Conservation (phyloP, 2,329 filamentous ascomycete genomes). For the Pestalotiopsis sp. region DNA sequence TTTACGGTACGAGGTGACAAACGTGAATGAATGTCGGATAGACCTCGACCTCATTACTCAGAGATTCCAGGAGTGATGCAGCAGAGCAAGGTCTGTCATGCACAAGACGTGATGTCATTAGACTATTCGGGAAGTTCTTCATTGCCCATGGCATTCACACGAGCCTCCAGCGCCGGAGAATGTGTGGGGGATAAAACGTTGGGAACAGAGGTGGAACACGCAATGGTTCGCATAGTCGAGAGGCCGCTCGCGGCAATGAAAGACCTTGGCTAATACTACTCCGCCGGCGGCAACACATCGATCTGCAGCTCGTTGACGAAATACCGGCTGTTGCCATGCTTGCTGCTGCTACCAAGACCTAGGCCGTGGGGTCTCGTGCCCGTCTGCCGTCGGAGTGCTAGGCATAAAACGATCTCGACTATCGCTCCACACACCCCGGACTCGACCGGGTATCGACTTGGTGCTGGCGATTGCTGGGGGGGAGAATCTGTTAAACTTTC, state of each 20-base stretch:
- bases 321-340: neutral
- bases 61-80: neutral
- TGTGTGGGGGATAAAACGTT: neutral
- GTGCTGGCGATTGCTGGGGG: neutral
- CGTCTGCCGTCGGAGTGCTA: neutral
- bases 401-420: neutral
- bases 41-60: neutral
- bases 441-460: neutral
- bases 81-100: neutral
- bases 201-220: neutral
- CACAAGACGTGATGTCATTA: neutral
- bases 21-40: neutral
- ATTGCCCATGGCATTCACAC: neutral
- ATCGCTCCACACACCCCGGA: neutral
- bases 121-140: neutral
- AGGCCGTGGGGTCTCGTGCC: neutral
- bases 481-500: neutral
- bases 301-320: neutral
- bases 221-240: neutral
- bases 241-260: neutral
- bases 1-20: neutral
- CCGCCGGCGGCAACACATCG: neutral
- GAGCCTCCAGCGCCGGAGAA: neutral
- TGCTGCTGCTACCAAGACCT: neutral
- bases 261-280: neutral